Evolutionary conservation across 2,329 filamentous ascomycete species (phyloP).

Genomic region (Trichoderma guizhouense): DNA sequence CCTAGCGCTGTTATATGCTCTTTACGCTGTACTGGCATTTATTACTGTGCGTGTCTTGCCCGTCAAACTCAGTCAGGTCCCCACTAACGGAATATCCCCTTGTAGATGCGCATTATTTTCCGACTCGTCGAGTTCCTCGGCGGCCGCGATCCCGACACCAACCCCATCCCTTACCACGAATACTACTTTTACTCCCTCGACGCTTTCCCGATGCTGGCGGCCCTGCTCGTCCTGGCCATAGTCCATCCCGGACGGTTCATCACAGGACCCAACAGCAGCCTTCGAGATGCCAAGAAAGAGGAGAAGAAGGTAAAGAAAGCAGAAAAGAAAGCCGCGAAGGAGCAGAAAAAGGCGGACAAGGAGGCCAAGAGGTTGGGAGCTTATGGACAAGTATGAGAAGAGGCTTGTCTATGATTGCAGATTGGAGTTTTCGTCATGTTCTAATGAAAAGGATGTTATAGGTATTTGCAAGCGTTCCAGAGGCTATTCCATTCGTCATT

Average conservation of each 20-base stretch:
- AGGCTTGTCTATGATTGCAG: not conserved
- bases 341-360: not conserved
- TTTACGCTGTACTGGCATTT: slow-evolving; percentile 1
- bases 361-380: not conserved
- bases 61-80: too few species aligned
- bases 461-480: not conserved
- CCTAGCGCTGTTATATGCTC: not conserved
- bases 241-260: not conserved
- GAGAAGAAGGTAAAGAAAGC: slow-evolving; percentile 1
- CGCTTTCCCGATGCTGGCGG: not conserved
- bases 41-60: not conserved
- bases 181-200: slow-evolving; percentile 12
- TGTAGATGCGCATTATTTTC: slow-evolving; percentile 6
- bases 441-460: not conserved
- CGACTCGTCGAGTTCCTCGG: not conserved
- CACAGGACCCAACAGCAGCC: not conserved
- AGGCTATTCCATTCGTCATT: not conserved
- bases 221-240: not conserved
- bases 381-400: not conserved
- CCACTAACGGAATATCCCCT: not conserved
- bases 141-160: not conserved
- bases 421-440: not conserved
- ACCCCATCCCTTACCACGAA: slow-evolving; percentile 2
- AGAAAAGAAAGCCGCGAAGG: not conserved
- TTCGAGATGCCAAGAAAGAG: not conserved